Base-by-base conservation (phyloP, 805 yeast species). In the Kuraishia hungarica region DNA sequence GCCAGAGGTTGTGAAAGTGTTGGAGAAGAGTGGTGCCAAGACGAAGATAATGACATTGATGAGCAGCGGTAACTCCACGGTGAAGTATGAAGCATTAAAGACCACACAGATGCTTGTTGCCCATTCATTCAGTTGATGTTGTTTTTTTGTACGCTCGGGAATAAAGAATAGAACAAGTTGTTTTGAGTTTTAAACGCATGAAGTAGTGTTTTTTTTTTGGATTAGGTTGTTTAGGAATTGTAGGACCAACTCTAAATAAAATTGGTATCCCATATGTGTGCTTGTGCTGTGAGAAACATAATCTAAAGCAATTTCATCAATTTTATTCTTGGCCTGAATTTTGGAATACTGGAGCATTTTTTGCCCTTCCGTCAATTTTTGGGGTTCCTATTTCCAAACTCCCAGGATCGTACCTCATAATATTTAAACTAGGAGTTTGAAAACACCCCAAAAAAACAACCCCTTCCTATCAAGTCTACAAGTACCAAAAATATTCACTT, bases 51-150 rank as follows among this genome's bases (percentile, higher is more conserved):
- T 94, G 98, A 80, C 81, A 58, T 76, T 91, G 59, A 84, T 94
- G 83, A 83, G 81, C 64, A 82, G 84, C 56, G 81, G 85, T 48
- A 92, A 91, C 68, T 80, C 92, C 22, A 94, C 89, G 66, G 92
- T 94, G 61, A 89, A 93, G 67, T 94, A 87, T 67, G 97, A 93
- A 74, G 98, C 98, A 1, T 80, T 94, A 66, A 89, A 89, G 69
- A 91, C 97, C 2, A 89, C 97, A n/a, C 99, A 94, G 74, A 81
- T 86, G 56, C 82, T 94, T 63, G 96, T 94, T 54, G 90, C 97
- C 2, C 90, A 89, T 65, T 78, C 86, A n/a, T 80, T 86, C 61
- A 79, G 73, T 54, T 57, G 22, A 53, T 29, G 39, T 26, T 5
- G 29, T 26, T 43, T 26, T 26, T 17, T 24, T 39, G 35, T n/a